These are phyloP conservation scores for Epicoccum nigrum DNA, from an alignment of 2,329 filamentous ascomycete species.

Conservation along the genomic window DNA sequence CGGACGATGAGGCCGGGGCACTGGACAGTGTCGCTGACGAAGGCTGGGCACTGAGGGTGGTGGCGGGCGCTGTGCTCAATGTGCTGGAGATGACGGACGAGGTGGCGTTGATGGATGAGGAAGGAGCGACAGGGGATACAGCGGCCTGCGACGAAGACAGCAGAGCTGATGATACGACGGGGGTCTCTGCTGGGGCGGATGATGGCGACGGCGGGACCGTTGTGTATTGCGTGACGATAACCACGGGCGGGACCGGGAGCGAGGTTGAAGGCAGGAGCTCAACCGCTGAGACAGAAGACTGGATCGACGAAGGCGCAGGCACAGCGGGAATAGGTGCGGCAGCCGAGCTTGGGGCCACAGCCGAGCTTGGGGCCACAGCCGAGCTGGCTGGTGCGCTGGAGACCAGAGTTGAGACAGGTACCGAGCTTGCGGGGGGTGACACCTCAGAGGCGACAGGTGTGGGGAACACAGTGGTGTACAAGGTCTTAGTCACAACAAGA, in stretches of 20 bases:
- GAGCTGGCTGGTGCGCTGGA: not conserved
- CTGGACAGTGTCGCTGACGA: too few species aligned
- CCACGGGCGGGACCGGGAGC: constrained; percentile 32
- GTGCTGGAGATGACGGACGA: not conserved
- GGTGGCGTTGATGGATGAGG: constrained; percentile 1
- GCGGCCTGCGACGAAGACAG: not conserved
- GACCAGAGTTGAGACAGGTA: not conserved
- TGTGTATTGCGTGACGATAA: constrained; percentile 41
- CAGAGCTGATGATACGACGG: not conserved
- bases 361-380: not conserved
- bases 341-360: constrained; percentile 2
- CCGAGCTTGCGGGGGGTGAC: not conserved
- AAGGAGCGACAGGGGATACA: not conserved
- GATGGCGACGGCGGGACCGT: constrained; percentile 21
- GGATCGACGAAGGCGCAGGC: not conserved
- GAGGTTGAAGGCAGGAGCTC: constrained; percentile 20
- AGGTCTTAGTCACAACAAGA: constrained; percentile 34
- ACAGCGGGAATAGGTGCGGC: constrained; percentile 1
- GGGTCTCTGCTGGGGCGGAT: constrained; percentile 5
- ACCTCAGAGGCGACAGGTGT: constrained; percentile 18
- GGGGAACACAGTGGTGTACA: constrained; percentile 37
- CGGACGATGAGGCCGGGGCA: not conserved
- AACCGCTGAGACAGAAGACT: constrained; percentile 1
- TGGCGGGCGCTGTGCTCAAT: not conserved
- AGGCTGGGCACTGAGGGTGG: not conserved